A percentile compares a stretch with the other conserved stretches of the same genome.
Evolutionary conservation across 1,284 basidiomycete species (phyloP).

Genomic region (Naganishia albida): DNA sequence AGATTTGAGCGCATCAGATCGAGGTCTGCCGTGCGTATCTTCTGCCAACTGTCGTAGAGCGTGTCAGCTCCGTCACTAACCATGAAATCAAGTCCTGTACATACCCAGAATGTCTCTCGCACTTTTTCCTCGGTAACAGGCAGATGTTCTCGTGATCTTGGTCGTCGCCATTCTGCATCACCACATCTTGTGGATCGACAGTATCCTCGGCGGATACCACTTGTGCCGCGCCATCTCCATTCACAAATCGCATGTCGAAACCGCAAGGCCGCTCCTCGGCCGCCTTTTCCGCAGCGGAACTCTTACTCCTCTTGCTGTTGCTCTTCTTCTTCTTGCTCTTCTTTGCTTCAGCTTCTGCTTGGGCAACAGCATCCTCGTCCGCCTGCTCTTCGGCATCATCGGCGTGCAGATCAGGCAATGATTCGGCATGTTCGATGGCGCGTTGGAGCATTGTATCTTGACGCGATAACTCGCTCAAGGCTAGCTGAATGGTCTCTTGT

Average conservation of each 20-base stretch:
- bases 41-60: conserved; percentile 1
- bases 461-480: background rate
- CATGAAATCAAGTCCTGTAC: background rate
- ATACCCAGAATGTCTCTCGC: conserved; percentile 19
- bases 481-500: conserved; percentile 7
- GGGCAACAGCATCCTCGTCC: background rate
- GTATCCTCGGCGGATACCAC: background rate
- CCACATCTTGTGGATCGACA: background rate
- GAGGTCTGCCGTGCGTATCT: conserved; percentile 7
- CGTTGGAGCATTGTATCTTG: conserved; percentile 6
- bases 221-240: background rate
- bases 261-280: conserved; percentile 24
- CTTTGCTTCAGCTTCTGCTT: conserved; percentile 3
- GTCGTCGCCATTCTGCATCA: conserved; percentile 1
- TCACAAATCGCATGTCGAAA: conserved; percentile 23
- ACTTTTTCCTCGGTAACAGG: conserved; percentile 17
- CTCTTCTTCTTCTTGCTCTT: conserved; percentile 20
- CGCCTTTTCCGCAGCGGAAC: background rate
- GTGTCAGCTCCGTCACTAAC: background rate
- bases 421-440: conserved; percentile 7
- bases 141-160: conserved; percentile 5
- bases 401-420: conserved; percentile 1
- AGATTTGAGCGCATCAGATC: conserved; percentile 9
- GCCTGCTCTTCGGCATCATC: background rate
- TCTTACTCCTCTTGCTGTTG: conserved; percentile 10